Evolutionary conservation across 225 moss, liverwort and hornwort species (phyloP).

Genomic region (Rhytidiadelphus loreus): DNA sequence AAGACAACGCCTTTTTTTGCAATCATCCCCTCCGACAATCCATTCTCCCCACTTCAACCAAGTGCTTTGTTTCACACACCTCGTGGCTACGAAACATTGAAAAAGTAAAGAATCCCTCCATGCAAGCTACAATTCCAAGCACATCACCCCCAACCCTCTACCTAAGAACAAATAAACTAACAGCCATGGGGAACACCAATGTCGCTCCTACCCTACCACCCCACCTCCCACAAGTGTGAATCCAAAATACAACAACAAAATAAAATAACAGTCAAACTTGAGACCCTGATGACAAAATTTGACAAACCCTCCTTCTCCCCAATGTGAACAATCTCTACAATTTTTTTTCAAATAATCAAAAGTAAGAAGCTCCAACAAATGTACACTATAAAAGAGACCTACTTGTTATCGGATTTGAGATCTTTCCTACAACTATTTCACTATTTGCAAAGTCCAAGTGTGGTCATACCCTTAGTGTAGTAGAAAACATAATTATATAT

Average conservation of each 20-base stretch:
- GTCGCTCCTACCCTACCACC: not conserved
- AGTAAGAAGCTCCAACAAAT: not conserved
- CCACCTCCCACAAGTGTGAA: not conserved
- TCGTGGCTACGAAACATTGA: accelerated
- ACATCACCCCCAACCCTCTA: accelerated
- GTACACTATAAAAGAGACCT: not conserved
- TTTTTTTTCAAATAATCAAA: not conserved
- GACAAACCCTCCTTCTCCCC: not conserved
- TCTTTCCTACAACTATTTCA: not conserved
- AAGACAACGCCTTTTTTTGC: not conserved
- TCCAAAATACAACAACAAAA: not conserved
- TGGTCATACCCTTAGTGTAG: not conserved
- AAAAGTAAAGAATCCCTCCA: accelerated
- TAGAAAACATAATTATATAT: too few relatives aligned
- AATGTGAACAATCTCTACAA: not conserved
- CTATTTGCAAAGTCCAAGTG: not conserved
- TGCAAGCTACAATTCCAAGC: not conserved
- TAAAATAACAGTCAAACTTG: not conserved
- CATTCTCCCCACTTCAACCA: accelerated
- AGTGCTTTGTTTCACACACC: accelerated
- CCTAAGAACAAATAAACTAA: not conserved
- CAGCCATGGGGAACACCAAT: not conserved
- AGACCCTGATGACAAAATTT: not conserved
- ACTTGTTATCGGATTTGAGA: accelerated
- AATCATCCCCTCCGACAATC: accelerated